Conservation (phyloP, 2,329 filamentous ascomycete species). For the Diaporthe nobilis region DNA sequence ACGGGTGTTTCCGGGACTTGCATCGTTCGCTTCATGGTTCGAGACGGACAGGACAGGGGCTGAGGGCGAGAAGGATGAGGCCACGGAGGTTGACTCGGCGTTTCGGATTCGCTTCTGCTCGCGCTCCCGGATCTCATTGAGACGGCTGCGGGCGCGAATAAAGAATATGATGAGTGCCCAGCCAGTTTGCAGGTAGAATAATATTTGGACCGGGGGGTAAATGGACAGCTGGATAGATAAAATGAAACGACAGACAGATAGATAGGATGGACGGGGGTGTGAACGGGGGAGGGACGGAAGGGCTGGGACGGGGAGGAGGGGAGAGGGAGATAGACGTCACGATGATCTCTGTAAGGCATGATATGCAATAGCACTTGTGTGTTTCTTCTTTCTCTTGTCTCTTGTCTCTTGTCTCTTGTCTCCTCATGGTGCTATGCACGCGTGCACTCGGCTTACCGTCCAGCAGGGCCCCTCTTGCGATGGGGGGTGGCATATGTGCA, state of each 20-base stretch:
- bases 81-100: conserved; percentile 19
- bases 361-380: background rate
- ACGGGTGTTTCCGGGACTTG: conserved; percentile 9
- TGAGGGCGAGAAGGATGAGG: conserved; percentile 19
- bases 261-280: background rate
- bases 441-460: conserved; percentile 24
- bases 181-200: background rate
- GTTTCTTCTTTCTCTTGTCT: background rate
- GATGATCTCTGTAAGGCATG: background rate
- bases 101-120: conserved; percentile 33
- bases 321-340: background rate
- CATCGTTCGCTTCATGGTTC: conserved; percentile 21
- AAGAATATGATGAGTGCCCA: conserved; percentile 24
- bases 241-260: background rate
- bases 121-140: conserved; percentile 38
- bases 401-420: background rate
- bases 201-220: background rate
- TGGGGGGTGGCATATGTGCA: conserved; percentile 39
- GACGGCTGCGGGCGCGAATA: conserved; percentile 18
- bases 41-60: conserved; percentile 23
- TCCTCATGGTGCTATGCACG: background rate
- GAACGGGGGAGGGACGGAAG: background rate
- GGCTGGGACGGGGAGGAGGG: background rate
- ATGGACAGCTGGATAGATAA: background rate
- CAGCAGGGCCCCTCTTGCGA: conserved; percentile 38